Base-by-base conservation (phyloP, 2,329 filamentous ascomycete species). In the Colletotrichum filicis region DNA sequence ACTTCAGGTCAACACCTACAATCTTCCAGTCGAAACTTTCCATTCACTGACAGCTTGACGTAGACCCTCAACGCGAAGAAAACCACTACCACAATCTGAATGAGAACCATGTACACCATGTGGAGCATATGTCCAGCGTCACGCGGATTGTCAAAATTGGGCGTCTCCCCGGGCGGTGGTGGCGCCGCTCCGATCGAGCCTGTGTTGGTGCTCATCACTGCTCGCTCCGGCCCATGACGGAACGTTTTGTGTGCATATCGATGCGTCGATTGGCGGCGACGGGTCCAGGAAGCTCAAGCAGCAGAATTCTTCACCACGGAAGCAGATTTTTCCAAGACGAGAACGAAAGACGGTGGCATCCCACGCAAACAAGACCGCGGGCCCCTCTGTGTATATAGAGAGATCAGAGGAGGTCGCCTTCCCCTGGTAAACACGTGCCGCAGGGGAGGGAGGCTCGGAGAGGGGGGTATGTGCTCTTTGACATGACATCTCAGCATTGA, bases 151-250 rank as follows among this genome's bases (percentile, higher is more conserved):
- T 66, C 49, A 55, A 75, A 75, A 59, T 75, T 24, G 63, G 72
- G 68, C 53, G 57, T 74, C 53, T 68, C 72, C 32, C 72, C 72
- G 42, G 58, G 63, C 28, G 72, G 72, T 63, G 72, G 72, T 46
- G 68, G 42, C 22, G 67, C 71, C 56, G 71, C 71, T 37, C 71
- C 71, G 67, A 57, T 64, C 55, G 71, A 28, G 35, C 60, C 56
- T 66, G 53, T 32, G 24, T 67, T 22, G 37, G 22, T 70, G 66
- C 24, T 53, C 71, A 73, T 73, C 22, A 53, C 69, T 61, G 64
- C 42, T 62, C 22, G 60, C 22, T 37, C 60, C 35, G 56, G 55
- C 62, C 71, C 66, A 70, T 61, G 71, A 42, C 71, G 60, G 24
- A 37, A 26, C 9, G 32, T 24, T 52, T 24, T 9, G 11, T 16